phyloP scores from a whole-genome alignment of 176 grass and related monocot species.

The Chrysopogon serrulatus region DNA sequence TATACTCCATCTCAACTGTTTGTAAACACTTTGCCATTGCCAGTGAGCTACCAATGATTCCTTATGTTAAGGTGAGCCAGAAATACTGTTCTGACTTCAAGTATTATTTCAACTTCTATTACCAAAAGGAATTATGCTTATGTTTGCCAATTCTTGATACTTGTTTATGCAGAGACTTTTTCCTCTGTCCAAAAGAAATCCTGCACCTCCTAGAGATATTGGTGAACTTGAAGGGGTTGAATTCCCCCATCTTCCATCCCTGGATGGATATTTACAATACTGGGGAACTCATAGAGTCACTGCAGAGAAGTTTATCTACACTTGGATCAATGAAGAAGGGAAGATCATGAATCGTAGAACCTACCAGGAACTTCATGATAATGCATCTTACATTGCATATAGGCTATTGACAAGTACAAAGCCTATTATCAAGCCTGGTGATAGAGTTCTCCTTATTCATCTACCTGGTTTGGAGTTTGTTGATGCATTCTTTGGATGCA shows the following conservation, averaged over 20 bases:
- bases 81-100: background rate
- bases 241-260: constrained; percentile 50
- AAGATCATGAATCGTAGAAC: constrained; percentile 57
- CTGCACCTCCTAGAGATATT: constrained; percentile 51
- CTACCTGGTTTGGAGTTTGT: constrained; percentile 72
- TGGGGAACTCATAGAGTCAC: constrained; percentile 62
- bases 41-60: constrained; percentile 35
- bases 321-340: constrained; percentile 76
- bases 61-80: constrained; percentile 64
- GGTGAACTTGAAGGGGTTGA: constrained; percentile 61
- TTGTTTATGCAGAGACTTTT: constrained; percentile 66
- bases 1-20: constrained; percentile 51
- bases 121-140: background rate
- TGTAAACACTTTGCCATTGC: constrained; percentile 57
- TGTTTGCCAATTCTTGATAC: constrained; percentile 11
- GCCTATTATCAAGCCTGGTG: constrained; percentile 52
- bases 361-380: constrained; percentile 56
- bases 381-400: constrained; percentile 57
- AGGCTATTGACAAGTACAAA: constrained; percentile 50
- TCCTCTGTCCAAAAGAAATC: constrained; percentile 35
- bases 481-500: constrained; percentile 70
- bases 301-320: constrained; percentile 40
- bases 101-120: background rate
- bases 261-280: constrained; percentile 63
- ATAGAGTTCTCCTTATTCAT: constrained; percentile 63